A percentile compares a stretch with the other conserved stretches of the same genome.
phyloP scores from a whole-genome alignment of 805 yeast genomes.

The Ogataea degrootiae region DNA sequence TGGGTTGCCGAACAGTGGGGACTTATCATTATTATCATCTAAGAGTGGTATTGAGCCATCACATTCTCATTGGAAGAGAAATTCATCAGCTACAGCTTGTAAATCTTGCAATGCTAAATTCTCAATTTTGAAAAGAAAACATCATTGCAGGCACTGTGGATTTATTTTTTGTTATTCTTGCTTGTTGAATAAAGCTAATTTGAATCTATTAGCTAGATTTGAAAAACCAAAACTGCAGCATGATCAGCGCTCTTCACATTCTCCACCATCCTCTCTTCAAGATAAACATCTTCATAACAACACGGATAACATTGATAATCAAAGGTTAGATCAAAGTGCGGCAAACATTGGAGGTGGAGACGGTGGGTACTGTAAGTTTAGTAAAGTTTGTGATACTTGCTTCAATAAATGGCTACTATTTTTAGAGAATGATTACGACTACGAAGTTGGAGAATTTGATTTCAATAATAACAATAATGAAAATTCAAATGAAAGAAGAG shows the following conservation, averaged over 20 bases:
- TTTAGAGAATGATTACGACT: constrained; percentile 21
- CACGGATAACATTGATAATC: neutral
- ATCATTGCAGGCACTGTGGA: constrained; percentile 52
- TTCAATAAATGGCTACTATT: constrained; percentile 22
- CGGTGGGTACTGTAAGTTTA: constrained; percentile 19
- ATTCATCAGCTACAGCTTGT: constrained; percentile 36
- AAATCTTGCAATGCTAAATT: constrained; percentile 24
- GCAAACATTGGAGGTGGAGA: neutral
- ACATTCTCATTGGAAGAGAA: constrained; percentile 49
- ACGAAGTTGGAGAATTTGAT: constrained; percentile 16
- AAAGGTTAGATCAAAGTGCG: neutral
- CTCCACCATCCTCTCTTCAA: neutral
- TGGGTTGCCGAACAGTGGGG: neutral
- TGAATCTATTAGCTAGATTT: constrained; percentile 32
- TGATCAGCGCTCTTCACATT: neutral
- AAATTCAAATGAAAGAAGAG: neutral
- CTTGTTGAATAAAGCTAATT: constrained; percentile 24
- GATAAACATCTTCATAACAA: constrained; percentile 1
- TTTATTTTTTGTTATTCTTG: constrained; percentile 38
- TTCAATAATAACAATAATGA: neutral
- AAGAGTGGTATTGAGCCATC: constrained; percentile 37
- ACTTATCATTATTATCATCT: constrained; percentile 3
- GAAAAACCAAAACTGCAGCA: constrained; percentile 20
- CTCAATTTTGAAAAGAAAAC: constrained; percentile 32
- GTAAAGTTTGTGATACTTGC: constrained; percentile 27